Evolutionary conservation across 1,284 basidiomycete genomes (phyloP), one percentile per base, ranked within the genome.

Genomic region (Entoloma clypeatum): DNA sequence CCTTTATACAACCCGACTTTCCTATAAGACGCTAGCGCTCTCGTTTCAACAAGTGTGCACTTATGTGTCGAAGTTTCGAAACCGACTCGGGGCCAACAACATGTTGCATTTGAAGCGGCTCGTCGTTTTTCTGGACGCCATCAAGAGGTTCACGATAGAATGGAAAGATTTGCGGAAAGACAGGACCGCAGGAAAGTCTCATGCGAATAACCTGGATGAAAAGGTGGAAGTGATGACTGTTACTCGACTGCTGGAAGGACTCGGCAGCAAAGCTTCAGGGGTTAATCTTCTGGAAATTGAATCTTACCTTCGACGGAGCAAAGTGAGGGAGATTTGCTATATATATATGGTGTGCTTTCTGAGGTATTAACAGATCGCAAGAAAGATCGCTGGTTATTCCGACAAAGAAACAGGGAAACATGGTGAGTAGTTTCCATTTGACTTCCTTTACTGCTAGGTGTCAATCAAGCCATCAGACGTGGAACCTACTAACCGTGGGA

Each of bases 221-320:
- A 67, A 63, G 28, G 59, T 62, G 1, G 77, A 84, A 49, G 76
- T 92, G 39, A 69, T 92, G 54, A 81, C 77, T 1, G 75, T 79
- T 1, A 67, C 70, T 3, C 71, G 81, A 24, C 65, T 98, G 3
- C 71, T 92, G 53, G 67, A 72, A 22, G 68, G 69, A 33, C 63
- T 94, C 6, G 90, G 86, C 1, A 71, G 71, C 46, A 84, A 75
- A 55, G 77, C 75, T n/a, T 74, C 69, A 54, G 77, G 74, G 25
- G 81, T 85, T 44, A 97, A 98, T 57, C 62, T 94, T 32, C 65
- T 92, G 36, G 89, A 92, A 57, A 74, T 98, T 21, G 86, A 90
- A 52, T 64, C 67, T 9, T 99, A 97, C 65, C 67, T 98, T 36
- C 85, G 80, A 58, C 78, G 75, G 43, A 94, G 89, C 56, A 95